Evolutionary conservation across 371 early-diverging fungal species (phyloP).

Genomic region (Mucor mucedo): DNA sequence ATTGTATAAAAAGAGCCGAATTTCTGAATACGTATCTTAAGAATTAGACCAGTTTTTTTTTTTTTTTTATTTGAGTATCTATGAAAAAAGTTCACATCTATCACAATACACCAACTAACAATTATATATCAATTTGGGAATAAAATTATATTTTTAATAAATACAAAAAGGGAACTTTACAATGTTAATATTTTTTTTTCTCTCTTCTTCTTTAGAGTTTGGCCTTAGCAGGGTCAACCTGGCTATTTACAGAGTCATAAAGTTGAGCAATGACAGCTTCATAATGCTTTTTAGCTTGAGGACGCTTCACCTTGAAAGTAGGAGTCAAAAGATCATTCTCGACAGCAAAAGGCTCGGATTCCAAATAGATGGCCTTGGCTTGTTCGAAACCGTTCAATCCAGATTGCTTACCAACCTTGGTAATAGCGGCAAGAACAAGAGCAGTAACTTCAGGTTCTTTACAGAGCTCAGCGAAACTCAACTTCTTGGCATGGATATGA

Average conservation of each 20-base stretch:
- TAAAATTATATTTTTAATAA: neutral
- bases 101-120: neutral
- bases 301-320: conserved; percentile 81
- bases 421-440: conserved; percentile 66
- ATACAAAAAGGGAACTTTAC: too few species aligned
- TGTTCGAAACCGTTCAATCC: conserved; percentile 65
- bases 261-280: conserved; percentile 62
- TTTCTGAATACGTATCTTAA: too few species aligned
- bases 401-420: conserved; percentile 59
- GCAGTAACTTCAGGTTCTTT: conserved; percentile 59
- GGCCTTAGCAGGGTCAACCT: conserved; percentile 27
- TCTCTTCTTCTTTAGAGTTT: conserved; percentile 21
- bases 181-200: neutral
- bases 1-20: too few species aligned
- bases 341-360: conserved; percentile 58
- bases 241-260: conserved; percentile 50
- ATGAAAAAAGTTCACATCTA: too few species aligned
- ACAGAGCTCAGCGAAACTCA: conserved; percentile 55
- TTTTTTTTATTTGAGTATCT: too few species aligned
- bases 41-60: too few species aligned
- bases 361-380: conserved; percentile 57
- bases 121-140: neutral
- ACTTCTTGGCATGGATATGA: conserved; percentile 34
- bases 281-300: conserved; percentile 73
- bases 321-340: conserved; percentile 68